Evolutionary conservation across 305 asterid species (phyloP).

Genomic region (Vinca major): DNA sequence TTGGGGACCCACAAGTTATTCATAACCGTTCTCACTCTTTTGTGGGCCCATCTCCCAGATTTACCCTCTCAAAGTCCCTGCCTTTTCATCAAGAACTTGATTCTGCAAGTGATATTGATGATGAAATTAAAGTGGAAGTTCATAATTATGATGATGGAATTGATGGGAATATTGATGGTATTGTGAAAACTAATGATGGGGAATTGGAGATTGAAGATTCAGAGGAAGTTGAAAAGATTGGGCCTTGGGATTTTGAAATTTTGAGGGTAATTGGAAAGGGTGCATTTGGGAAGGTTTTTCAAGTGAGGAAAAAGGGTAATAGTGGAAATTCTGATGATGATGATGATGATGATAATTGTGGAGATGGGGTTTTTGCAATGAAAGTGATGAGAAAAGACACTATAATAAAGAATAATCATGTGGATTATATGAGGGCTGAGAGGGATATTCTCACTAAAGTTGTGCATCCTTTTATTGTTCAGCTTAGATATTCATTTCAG

Average conservation of each 20-base stretch:
- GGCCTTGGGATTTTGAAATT: slow-evolving; percentile 75
- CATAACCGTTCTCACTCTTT: slow-evolving; percentile 76
- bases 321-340: slow-evolving; percentile 13
- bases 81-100: slow-evolving; percentile 39
- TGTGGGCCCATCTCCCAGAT: slow-evolving; percentile 80
- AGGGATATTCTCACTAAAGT: slow-evolving; percentile 90
- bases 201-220: slow-evolving; percentile 13
- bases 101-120: slow-evolving; percentile 33
- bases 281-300: slow-evolving; percentile 91
- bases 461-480: slow-evolving; percentile 82
- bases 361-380: slow-evolving; percentile 82
- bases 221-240: slow-evolving; percentile 33
- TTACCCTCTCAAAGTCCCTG: slow-evolving; percentile 59
- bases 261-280: slow-evolving; percentile 86
- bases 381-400: slow-evolving; percentile 88
- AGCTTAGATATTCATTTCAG: slow-evolving; percentile 79
- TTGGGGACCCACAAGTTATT: slow-evolving; percentile 63
- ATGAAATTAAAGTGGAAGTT: slow-evolving; percentile 15
- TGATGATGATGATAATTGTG: slow-evolving; percentile 20
- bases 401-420: slow-evolving; percentile 83
- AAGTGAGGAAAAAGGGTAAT: slow-evolving; percentile 56
- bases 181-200: not conserved
- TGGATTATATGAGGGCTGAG: slow-evolving; percentile 87
- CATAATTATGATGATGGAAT: slow-evolving; percentile 4
- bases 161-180: slow-evolving; percentile 11